Evolutionary conservation across 176 grass and related monocot genomes (phyloP).

Genomic region (Dactylis glomerata): DNA sequence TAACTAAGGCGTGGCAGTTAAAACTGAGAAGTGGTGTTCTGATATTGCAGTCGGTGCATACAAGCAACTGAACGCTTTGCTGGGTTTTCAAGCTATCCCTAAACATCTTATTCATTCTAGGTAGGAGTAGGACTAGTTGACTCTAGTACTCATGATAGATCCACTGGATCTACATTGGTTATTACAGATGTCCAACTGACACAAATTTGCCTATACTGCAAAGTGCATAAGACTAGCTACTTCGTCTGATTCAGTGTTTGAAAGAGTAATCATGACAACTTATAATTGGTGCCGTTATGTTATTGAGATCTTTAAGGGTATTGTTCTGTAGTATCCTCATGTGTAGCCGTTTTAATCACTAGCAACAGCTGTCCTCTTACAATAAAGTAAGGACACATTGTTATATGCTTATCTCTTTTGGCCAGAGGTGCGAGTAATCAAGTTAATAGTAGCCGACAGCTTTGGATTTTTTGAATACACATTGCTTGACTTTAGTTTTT

Average conservation of each 20-base stretch:
- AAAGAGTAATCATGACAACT: neutral
- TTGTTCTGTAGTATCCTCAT: neutral
- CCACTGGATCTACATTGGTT: neutral
- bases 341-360: neutral
- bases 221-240: neutral
- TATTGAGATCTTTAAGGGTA: neutral
- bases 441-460: neutral
- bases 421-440: neutral
- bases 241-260: neutral
- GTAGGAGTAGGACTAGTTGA: neutral
- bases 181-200: neutral
- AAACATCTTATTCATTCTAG: neutral
- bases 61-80: neutral
- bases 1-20: neutral
- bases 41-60: neutral
- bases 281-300: neutral
- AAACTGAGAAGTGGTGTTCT: neutral
- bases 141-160: slow-evolving; percentile 6
- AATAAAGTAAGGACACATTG: slow-evolving; percentile 16
- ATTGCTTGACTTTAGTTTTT: slow-evolving; percentile 10
- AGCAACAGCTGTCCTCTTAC: neutral
- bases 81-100: neutral
- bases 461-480: slow-evolving; percentile 10
- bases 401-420: slow-evolving; percentile 3
- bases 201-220: neutral